These are phyloP conservation scores for Globisporangium apiculatum DNA, from an alignment of 352 stramenopile species.

Conservation along the genomic window DNA sequence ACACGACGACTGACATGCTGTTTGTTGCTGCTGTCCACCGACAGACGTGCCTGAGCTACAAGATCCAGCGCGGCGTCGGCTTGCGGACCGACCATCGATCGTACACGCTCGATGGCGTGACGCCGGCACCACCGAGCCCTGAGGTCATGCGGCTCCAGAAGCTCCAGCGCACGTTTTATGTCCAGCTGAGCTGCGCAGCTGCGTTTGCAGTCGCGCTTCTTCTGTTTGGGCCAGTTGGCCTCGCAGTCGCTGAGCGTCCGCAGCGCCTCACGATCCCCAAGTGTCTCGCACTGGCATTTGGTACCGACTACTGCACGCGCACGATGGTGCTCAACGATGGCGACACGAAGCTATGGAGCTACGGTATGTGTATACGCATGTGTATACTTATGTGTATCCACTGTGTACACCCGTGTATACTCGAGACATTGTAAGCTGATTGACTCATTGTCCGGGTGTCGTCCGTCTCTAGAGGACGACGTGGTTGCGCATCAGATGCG, in stretches of 20 bases:
- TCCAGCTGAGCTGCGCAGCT: constrained; percentile 19
- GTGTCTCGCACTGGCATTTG: constrained; percentile 24
- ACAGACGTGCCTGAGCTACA: constrained; percentile 33
- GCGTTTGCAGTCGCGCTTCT: constrained; percentile 16
- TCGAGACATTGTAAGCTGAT: no score
- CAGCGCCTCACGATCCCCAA: constrained; percentile 13
- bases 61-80: constrained; percentile 16
- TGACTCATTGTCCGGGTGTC: no score
- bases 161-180: constrained; percentile 20
- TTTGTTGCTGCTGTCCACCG: no score
- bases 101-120: constrained; percentile 8
- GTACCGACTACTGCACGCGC: constrained; percentile 26
- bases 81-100: constrained; percentile 3
- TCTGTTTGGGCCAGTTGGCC: constrained; percentile 20
- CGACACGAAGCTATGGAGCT: constrained; percentile 40
- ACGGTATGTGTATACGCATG: constrained; percentile 15
- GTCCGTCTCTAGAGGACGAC: constrained; percentile 14
- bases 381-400: no score
- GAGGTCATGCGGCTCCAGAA: constrained; percentile 13
- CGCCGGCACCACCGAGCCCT: constrained; percentile 4
- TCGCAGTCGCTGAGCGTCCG: constrained; percentile 13
- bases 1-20: background rate
- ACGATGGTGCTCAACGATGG: constrained; percentile 22
- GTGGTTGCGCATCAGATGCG: constrained; percentile 30
- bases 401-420: no score